Evolutionary conservation across 345 rosid species (phyloP).

Genomic region (Populus euphratica): DNA sequence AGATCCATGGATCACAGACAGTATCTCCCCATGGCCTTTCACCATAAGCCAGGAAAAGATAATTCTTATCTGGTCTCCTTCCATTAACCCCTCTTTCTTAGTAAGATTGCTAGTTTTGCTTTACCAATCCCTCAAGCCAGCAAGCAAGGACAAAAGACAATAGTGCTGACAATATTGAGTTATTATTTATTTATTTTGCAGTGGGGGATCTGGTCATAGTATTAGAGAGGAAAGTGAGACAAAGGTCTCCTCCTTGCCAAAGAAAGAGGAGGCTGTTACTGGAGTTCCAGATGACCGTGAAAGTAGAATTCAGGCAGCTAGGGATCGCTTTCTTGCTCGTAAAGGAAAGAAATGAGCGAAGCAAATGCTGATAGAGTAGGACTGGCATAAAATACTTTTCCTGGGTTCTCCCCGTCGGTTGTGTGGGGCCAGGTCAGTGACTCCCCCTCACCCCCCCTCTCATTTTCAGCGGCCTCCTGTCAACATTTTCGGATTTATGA

Average conservation of each 20-base stretch:
- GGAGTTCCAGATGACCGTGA: slow-evolving; percentile 36
- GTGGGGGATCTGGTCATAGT: slow-evolving; percentile 52
- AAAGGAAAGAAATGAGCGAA: slow-evolving; percentile 50
- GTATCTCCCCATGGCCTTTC: background rate
- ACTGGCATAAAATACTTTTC: background rate
- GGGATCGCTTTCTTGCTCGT: slow-evolving; percentile 87
- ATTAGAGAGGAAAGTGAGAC: slow-evolving; percentile 33
- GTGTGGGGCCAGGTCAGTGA: background rate
- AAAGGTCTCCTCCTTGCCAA: slow-evolving; percentile 28
- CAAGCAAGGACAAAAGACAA: too few relatives aligned
- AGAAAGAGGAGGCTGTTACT: slow-evolving; percentile 21
- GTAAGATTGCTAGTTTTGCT: too few relatives aligned
- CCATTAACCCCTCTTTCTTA: too few relatives aligned
- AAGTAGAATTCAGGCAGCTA: slow-evolving; percentile 74
- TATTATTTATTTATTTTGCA: slow-evolving; percentile 10
- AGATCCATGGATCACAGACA: slow-evolving; percentile 11
- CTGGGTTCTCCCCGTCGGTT: background rate
- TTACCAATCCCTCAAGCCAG: too few relatives aligned
- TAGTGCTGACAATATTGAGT: too few relatives aligned
- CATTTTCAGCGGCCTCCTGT: background rate
- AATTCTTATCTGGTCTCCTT: too few relatives aligned
- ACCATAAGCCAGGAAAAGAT: too few relatives aligned
- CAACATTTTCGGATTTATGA: background rate
- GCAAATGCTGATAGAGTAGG: background rate
- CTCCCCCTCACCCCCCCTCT: background rate